A percentile compares a stretch with the other conserved stretches of the same genome.
These are phyloP conservation scores for Ganoderma lingzhi DNA, from an alignment of 1,284 basidiomycete species.

Conservation along the genomic window DNA sequence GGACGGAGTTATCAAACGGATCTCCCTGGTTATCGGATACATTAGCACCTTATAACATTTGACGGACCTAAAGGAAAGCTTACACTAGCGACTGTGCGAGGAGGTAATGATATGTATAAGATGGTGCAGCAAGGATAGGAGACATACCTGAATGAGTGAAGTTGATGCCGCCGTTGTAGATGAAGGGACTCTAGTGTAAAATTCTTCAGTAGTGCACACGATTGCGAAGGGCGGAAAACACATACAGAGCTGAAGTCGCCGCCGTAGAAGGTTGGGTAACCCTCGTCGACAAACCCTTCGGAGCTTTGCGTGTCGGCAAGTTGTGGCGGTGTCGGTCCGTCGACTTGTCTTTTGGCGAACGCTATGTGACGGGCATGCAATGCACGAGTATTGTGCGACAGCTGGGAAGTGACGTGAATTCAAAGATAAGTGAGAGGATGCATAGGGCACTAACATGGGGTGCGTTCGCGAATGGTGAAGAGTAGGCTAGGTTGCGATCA, in stretches of 20 bases:
- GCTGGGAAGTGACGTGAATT: slow-evolving; percentile 37
- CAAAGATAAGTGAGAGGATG: neutral
- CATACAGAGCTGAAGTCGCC: slow-evolving; percentile 59
- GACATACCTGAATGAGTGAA: slow-evolving; percentile 61
- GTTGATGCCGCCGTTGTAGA: slow-evolving; percentile 63
- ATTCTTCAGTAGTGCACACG: neutral
- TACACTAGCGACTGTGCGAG: slow-evolving; percentile 46
- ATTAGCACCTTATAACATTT: neutral
- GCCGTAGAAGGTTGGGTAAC: slow-evolving; percentile 63
- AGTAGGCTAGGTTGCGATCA: slow-evolving; percentile 56
- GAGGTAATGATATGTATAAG: neutral
- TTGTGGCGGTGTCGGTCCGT: slow-evolving; percentile 2
- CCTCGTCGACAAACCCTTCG: slow-evolving; percentile 53
- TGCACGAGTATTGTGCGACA: slow-evolving; percentile 48
- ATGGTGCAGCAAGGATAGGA: neutral
- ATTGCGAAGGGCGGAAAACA: neutral
- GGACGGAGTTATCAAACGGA: slow-evolving; percentile 64
- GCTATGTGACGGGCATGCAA: slow-evolving; percentile 50
- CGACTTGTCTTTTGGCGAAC: slow-evolving; percentile 48
- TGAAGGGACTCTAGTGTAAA: slow-evolving; percentile 51
- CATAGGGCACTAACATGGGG: slow-evolving; percentile 44
- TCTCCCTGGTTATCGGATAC: slow-evolving; percentile 52
- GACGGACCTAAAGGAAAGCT: slow-evolving; percentile 10
- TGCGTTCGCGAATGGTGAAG: slow-evolving; percentile 54
- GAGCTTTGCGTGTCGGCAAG: slow-evolving; percentile 39